Base-by-base conservation (phyloP, 2,329 filamentous ascomycete species). In the Fusarium sp. region DNA sequence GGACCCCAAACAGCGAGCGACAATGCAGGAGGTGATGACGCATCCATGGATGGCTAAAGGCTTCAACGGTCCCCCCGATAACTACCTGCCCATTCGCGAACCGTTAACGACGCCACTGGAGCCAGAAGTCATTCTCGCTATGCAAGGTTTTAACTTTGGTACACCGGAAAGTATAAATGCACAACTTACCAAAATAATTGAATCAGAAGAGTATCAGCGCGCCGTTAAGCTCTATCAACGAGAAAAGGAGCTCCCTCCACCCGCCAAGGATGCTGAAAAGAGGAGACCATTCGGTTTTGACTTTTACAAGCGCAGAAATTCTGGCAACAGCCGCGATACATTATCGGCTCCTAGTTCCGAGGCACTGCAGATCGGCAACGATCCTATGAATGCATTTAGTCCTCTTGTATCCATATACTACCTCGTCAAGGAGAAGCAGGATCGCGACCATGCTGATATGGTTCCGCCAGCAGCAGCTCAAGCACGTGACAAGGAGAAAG, bases 61-160 rank as follows among this genome's bases (percentile, higher is more conserved):
- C 14, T 98, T 95, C 82, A 93, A 88, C 78, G 90, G 90, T 5
- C 91, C 95, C 14, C 95, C 95, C 1, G 96, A 98, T 70, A 99
- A 98, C 79, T 94, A 93, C 73, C 86, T 99, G 5, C 95, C 95
- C 7, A 83, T 86, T 38, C 92, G 96, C 55, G 96, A 98, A 77
- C 94, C 96, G 5, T 83, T 98, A n/a, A 90, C 93, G 42, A 85
- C 97, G 20, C 95, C 96, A 11, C 85, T 99, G 15, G 96, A 98
- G 79, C 86, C 89, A 4, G 92, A 93, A 48, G 92, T 98, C 9
- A 90, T 99, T 64, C 90, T 94, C 55, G 95, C 94, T 76, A 99
- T 99, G 96, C 97, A 95, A 31, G 96, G 96, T 6, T 99, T 99
- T 82, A 97, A 98, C 82, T 99, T 98, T 84, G 96, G 96, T 2